These are phyloP conservation scores for Orbilia brochopaga DNA, from an alignment of 2,329 filamentous ascomycete genomes.

Conservation along the genomic window DNA sequence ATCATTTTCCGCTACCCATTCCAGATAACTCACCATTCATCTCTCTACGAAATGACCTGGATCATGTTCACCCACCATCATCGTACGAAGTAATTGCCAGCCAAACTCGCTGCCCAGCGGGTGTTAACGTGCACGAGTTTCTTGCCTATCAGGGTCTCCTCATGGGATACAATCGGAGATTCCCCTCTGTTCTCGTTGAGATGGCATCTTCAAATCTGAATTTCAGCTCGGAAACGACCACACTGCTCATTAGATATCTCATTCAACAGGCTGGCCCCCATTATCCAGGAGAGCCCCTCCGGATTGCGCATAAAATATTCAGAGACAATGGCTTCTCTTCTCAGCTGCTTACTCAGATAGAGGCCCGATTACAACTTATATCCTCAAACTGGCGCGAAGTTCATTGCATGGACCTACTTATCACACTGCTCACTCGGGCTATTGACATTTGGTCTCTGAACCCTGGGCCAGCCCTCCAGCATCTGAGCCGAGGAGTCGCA, in stretches of 20 bases:
- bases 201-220: constrained; percentile 66
- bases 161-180: constrained; percentile 61
- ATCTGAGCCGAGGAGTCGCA: background rate
- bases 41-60: constrained; percentile 53
- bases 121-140: constrained; percentile 64
- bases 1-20: constrained; percentile 60
- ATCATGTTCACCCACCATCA: constrained; percentile 57
- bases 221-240: constrained; percentile 65
- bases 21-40: constrained; percentile 58
- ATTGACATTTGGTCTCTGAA: constrained; percentile 54
- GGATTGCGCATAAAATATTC: constrained; percentile 63
- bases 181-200: constrained; percentile 62
- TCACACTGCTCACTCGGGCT: constrained; percentile 62
- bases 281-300: constrained; percentile 56
- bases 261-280: constrained; percentile 65
- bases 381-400: constrained; percentile 67
- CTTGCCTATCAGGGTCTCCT: constrained; percentile 63
- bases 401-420: constrained; percentile 65
- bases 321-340: constrained; percentile 62
- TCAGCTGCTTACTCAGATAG: constrained; percentile 62
- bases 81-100: constrained; percentile 65
- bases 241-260: constrained; percentile 63
- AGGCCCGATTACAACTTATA: constrained; percentile 61
- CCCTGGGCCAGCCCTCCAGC: constrained; percentile 35
- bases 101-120: constrained; percentile 61